phyloP scores from a whole-genome alignment of 1,139 yeast species.

The Suhomyces coccinellae region DNA sequence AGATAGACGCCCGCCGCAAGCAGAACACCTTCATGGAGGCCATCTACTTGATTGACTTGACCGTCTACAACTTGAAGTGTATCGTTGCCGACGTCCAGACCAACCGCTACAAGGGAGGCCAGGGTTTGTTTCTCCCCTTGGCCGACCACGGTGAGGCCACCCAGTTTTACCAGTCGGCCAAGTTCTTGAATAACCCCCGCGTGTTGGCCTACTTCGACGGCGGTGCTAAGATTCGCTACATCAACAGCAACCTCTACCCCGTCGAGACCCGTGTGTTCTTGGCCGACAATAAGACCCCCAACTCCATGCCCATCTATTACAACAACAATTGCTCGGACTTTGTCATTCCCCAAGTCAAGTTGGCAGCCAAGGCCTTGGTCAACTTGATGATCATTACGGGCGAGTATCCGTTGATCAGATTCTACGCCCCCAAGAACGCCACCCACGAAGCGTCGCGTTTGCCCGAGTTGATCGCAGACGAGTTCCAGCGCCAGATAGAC shows the following conservation, averaged over 20 bases:
- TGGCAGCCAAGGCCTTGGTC: conserved; percentile 64
- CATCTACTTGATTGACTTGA: conserved; percentile 41
- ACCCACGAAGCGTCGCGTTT: conserved; percentile 58
- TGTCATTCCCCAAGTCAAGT: conserved; percentile 56
- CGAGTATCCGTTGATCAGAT: conserved; percentile 85
- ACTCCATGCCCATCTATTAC: conserved; percentile 73
- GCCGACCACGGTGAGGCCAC: conserved; percentile 24
- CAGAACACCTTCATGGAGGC: conserved; percentile 43
- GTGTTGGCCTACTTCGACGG: conserved; percentile 34
- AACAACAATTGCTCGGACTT: conserved; percentile 65
- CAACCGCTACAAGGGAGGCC: conserved; percentile 39
- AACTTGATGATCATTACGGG: conserved; percentile 77
- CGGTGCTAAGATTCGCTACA: conserved; percentile 29
- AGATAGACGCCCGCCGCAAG: conserved; percentile 37
- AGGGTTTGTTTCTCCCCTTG: conserved; percentile 40
- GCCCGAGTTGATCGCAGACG: conserved; percentile 72
- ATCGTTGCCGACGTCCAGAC: conserved; percentile 44
- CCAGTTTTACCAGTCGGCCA: conserved; percentile 28
- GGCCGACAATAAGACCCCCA: conserved; percentile 38
- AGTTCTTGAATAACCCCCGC: conserved; percentile 34
- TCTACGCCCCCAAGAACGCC: conserved; percentile 54
- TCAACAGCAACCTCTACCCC: conserved; percentile 34
- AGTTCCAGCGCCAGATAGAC: conserved; percentile 71
- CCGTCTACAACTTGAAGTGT: conserved; percentile 42
- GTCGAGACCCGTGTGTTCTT: conserved; percentile 43